Conservation (phyloP, 225 moss, liverwort and hornwort species). For the Takakia lepidozioides region DNA sequence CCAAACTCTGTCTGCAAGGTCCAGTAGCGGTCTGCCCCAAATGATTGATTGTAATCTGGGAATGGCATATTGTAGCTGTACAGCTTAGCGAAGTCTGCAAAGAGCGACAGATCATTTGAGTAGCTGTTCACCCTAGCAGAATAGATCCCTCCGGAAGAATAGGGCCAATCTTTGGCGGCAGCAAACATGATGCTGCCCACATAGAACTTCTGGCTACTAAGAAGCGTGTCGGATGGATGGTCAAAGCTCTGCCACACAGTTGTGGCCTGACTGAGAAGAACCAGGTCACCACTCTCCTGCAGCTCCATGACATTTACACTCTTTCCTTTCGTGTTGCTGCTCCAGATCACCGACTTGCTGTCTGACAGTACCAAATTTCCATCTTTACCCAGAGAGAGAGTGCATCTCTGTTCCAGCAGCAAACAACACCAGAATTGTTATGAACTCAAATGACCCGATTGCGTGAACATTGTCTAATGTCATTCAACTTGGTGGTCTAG, state of each 20-base stretch:
- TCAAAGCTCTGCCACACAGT: conserved; percentile 15
- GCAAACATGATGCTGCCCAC: neutral
- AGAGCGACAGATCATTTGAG: conserved; percentile 3
- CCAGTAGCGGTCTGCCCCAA: neutral
- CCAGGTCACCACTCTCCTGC: neutral
- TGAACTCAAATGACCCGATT: too few relatives aligned
- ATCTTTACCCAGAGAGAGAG: too few relatives aligned
- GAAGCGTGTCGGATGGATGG: conserved; percentile 22
- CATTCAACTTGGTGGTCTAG: too few relatives aligned
- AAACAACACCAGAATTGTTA: too few relatives aligned
- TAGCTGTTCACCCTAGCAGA: neutral
- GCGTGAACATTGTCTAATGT: too few relatives aligned
- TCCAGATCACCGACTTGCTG: too few relatives aligned
- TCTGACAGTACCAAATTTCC: too few relatives aligned
- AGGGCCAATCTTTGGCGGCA: neutral
- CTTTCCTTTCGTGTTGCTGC: neutral
- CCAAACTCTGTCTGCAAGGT: too few relatives aligned
- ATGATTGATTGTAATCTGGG: neutral
- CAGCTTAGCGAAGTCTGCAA: neutral
- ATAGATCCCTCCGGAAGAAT: conserved; percentile 14
- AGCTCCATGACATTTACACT: conserved; percentile 3
- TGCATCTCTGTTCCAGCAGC: neutral
- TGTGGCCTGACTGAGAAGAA: accelerated
- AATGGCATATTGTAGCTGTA: neutral
- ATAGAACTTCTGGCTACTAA: neutral